Base-by-base conservation (phyloP, 495 filamentous ascomycete species). In the Hyphodiscus hymeniophilus region DNA sequence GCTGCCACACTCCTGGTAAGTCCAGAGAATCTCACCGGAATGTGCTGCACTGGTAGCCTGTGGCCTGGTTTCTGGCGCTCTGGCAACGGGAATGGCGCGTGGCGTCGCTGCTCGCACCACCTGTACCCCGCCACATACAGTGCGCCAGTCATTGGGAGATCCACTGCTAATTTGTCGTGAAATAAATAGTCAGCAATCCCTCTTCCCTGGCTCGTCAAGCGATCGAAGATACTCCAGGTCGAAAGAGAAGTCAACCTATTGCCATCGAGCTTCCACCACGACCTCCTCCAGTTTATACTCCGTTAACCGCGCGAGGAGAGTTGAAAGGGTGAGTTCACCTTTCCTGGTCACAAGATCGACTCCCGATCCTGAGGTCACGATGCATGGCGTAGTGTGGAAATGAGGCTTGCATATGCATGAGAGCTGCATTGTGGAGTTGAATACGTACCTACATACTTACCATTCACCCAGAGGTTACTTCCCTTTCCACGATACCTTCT, bases 291-390 rank as follows among this genome's bases (percentile, higher is more conserved):
- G 51, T 53, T 16, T 66, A 65, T 46, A 74, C 65, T 21, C 69
- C 71, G 8, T 58, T 76, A 32, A 70, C 72, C 23, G 72, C 68
- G 24, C 61, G 73, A 44, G 73, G 72, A 22, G 73, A 77, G 59
- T 48, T 70, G 41, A 64, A 56, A 42, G 72, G 73, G 72, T 75
- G 66, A 35, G 68, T 65, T 21, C 18, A 28, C 24, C 13, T 33
- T 34, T 26, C 30, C n/a, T 23, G 21, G n/a, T n/a, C n/a, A n/a
- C n/a, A n/a, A n/a, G n/a, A n/a, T n/a, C n/a, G n/a, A n/a, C n/a
- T n/a, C n/a, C n/a, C 26, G 26, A 28, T 36, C 13, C 13, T 5
- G 13, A n/a, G 13, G 34, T 36, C 34, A 36, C 17, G 34, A 36
- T 36, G 13, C 13, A 15, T 36, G 3, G 17, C 15, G 7, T 21